phyloP scores from a whole-genome alignment of 768 basidiomycete genomes.

The Pleurotus sapidus region DNA sequence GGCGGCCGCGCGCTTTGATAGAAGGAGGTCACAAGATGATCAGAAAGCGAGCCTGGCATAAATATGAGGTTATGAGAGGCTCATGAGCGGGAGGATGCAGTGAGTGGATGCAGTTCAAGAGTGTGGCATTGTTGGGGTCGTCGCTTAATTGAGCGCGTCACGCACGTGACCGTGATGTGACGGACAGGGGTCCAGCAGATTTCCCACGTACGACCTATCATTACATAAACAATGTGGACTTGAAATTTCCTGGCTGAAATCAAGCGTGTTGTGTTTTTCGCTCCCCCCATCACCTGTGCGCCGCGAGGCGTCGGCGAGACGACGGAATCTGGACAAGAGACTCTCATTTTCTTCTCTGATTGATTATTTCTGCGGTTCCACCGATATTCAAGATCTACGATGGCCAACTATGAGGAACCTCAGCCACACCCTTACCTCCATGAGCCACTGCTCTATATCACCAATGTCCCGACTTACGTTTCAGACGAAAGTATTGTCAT shows the following conservation, averaged over 20 bases:
- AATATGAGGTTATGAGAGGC: background rate
- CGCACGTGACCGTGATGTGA: background rate
- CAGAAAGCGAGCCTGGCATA: slow-evolving; percentile 62
- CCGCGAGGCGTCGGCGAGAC: slow-evolving; percentile 9
- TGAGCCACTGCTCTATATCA: slow-evolving; percentile 79
- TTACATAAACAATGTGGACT: slow-evolving; percentile 6
- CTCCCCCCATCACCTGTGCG: slow-evolving; percentile 1
- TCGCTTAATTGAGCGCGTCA: background rate
- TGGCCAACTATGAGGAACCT: slow-evolving; percentile 34
- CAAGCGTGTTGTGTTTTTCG: slow-evolving; percentile 1
- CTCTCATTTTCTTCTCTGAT: slow-evolving; percentile 10
- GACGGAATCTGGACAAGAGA: slow-evolving; percentile 1
- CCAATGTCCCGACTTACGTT: slow-evolving; percentile 70
- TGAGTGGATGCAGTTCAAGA: background rate
- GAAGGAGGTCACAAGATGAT: slow-evolving; percentile 53
- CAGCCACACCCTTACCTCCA: slow-evolving; percentile 81
- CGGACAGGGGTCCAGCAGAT: background rate
- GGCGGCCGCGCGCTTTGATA: slow-evolving; percentile 15
- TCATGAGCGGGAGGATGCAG: no score
- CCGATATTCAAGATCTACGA: slow-evolving; percentile 31
- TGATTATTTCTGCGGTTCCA: slow-evolving; percentile 12
- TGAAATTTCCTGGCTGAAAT: slow-evolving; percentile 2
- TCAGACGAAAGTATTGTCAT: slow-evolving; percentile 75
- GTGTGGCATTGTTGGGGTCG: background rate
- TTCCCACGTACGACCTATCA: background rate